These are phyloP conservation scores for Ophiobolus disseminans DNA, from an alignment of 2,329 filamentous ascomycete genomes.

Conservation along the genomic window DNA sequence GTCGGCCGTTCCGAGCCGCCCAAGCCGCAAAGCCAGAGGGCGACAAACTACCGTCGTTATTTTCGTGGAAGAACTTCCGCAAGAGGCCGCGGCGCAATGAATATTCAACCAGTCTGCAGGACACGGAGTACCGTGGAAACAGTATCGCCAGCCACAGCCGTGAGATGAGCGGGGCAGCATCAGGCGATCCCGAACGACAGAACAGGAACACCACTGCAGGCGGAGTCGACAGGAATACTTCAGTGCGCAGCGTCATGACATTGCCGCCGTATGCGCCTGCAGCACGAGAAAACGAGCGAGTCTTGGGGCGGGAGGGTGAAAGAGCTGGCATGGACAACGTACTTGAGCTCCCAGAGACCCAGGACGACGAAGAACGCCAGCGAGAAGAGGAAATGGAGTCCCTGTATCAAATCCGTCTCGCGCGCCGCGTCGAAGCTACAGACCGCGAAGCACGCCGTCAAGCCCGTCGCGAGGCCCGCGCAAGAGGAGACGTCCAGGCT, in stretches of 20 bases:
- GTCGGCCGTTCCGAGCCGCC: conserved; percentile 18
- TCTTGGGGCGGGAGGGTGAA: conserved; percentile 89
- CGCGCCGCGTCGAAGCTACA: conserved; percentile 75
- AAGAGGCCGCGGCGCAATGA: conserved; percentile 35
- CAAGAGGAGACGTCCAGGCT: conserved; percentile 71
- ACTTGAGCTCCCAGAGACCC: conserved; percentile 80
- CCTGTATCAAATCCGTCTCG: conserved; percentile 84
- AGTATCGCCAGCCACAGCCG: conserved; percentile 27
- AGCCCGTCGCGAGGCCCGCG: conserved; percentile 73
- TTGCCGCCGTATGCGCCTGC: conserved; percentile 82
- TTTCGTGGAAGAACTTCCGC: conserved; percentile 38
- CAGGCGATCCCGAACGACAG: conserved; percentile 35
- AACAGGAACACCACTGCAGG: conserved; percentile 39
- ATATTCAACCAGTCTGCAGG: conserved; percentile 46
- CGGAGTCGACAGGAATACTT: conserved; percentile 79
- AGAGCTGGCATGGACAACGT: conserved; percentile 90
- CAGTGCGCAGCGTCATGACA: conserved; percentile 92
- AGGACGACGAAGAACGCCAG: conserved; percentile 77
- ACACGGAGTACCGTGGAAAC: conserved; percentile 35
- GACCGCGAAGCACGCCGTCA: conserved; percentile 80
- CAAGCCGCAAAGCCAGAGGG: conserved; percentile 18
- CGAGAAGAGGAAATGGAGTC: conserved; percentile 93
- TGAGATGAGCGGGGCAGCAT: conserved; percentile 39
- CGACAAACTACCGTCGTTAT: conserved; percentile 42
- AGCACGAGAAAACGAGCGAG: conserved; percentile 76